Percentiles rank a stretch among this genome's conserved stretches.
Evolutionary conservation across 164 flowering plant genomes (phyloP).

Genomic region (Pachysandra terminalis): DNA sequence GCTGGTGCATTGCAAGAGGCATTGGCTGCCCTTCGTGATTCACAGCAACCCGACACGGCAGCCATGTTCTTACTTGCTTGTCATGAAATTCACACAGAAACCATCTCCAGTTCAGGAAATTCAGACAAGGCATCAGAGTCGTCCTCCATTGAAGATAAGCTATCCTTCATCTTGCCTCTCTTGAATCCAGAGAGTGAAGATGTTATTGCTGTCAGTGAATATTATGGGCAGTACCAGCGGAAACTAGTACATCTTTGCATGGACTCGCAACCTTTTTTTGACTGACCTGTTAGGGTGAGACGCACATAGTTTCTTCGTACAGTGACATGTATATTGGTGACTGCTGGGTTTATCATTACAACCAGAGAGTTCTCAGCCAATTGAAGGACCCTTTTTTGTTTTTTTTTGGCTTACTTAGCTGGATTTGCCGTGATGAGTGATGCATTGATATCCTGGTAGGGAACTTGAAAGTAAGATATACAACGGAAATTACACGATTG

Average conservation of each 20-base stretch:
- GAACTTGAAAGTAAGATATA: neutral
- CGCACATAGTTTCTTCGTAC: neutral
- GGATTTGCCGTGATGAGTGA: neutral
- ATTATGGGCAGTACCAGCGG: slow-evolving; percentile 82
- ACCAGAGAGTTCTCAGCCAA: neutral
- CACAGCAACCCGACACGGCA: slow-evolving; percentile 92
- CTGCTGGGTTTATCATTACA: neutral
- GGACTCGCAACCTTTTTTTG: slow-evolving; percentile 78
- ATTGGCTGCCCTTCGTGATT: slow-evolving; percentile 79
- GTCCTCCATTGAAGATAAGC: slow-evolving; percentile 26
- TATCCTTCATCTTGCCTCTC: slow-evolving; percentile 37
- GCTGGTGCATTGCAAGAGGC: slow-evolving; percentile 96
- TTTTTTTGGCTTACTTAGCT: neutral
- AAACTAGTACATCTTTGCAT: slow-evolving; percentile 94
- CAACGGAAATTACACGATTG: too few relatives aligned
- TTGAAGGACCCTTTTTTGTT: neutral
- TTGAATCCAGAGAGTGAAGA: slow-evolving; percentile 70
- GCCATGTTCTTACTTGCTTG: slow-evolving; percentile 94
- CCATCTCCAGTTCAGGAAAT: slow-evolving; percentile 30
- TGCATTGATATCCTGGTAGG: neutral
- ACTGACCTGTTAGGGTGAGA: slow-evolving; percentile 27
- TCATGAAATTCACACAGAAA: slow-evolving; percentile 63
- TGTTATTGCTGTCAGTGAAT: slow-evolving; percentile 77
- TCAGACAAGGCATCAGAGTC: slow-evolving; percentile 31
- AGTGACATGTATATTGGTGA: too few relatives aligned